These are phyloP conservation scores for Ogataea pini DNA, from an alignment of 805 yeast species.

Conservation along the genomic window DNA sequence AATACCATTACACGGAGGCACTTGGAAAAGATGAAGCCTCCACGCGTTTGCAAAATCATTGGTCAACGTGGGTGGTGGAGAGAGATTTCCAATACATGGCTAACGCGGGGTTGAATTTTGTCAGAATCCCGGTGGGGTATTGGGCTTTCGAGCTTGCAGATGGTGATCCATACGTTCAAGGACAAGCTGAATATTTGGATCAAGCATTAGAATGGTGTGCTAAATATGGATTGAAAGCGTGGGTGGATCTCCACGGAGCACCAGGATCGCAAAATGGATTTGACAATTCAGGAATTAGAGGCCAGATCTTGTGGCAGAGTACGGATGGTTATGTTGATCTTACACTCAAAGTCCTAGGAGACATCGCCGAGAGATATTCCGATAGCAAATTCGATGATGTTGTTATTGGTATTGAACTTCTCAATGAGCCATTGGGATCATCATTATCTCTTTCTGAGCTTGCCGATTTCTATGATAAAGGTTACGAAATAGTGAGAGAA, in stretches of 20 bases:
- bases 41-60: constrained; percentile 60
- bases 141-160: constrained; percentile 77
- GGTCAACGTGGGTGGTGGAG: constrained; percentile 78
- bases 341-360: constrained; percentile 56
- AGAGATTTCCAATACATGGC: constrained; percentile 64
- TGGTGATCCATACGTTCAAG: constrained; percentile 84
- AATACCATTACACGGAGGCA: constrained; percentile 61
- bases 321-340: constrained; percentile 43
- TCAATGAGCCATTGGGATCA: constrained; percentile 90
- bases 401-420: constrained; percentile 77
- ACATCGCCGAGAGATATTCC: constrained; percentile 66
- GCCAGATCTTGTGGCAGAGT: constrained; percentile 53
- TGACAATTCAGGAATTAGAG: constrained; percentile 90
- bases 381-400: constrained; percentile 61
- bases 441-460: constrained; percentile 58
- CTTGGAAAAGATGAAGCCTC: constrained; percentile 64
- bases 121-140: constrained; percentile 90
- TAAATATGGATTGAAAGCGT: constrained; percentile 62
- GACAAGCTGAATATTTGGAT: constrained; percentile 73
- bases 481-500: constrained; percentile 64
- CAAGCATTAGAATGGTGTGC: constrained; percentile 77
- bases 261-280: constrained; percentile 97
- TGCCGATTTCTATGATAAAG: constrained; percentile 59
- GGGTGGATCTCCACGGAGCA: constrained; percentile 96
- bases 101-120: constrained; percentile 71